These are phyloP conservation scores for Solanum piurae DNA, from an alignment of 257 asterid genomes.

Conservation along the genomic window DNA sequence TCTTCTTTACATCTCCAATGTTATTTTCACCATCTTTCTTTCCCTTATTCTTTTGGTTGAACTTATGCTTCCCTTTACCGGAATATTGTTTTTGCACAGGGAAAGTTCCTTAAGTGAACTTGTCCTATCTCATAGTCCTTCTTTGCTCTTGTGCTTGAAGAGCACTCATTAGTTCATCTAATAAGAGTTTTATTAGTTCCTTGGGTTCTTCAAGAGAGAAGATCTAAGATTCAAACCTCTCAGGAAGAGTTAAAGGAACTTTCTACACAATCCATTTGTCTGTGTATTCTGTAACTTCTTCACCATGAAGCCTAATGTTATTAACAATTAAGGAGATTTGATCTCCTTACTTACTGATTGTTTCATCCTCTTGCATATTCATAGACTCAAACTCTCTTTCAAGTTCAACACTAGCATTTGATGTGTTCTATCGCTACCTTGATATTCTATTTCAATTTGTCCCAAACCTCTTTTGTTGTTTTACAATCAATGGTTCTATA, in stretches of 20 bases:
- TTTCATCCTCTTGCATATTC: neutral
- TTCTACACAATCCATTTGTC: neutral
- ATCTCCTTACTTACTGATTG: neutral
- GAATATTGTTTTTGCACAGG: neutral
- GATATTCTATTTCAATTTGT: neutral
- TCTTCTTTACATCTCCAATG: neutral
- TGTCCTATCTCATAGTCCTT: neutral
- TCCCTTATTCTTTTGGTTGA: neutral
- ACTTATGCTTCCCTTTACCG: neutral
- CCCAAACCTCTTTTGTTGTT: neutral
- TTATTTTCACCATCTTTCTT: neutral
- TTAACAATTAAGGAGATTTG: neutral
- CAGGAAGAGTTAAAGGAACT: neutral
- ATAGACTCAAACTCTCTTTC: neutral
- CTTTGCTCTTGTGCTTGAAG: neutral
- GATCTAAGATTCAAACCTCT: neutral
- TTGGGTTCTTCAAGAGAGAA: neutral
- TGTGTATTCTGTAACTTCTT: neutral
- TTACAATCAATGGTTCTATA: neutral
- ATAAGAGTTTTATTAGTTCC: neutral
- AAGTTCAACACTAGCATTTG: neutral
- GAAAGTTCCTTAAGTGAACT: neutral
- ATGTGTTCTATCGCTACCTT: neutral
- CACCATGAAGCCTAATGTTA: neutral
- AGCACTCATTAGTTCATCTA: neutral